These are phyloP conservation scores for Colletotrichum phormii DNA, from an alignment of 2,329 filamentous ascomycete species.

Conservation along the genomic window DNA sequence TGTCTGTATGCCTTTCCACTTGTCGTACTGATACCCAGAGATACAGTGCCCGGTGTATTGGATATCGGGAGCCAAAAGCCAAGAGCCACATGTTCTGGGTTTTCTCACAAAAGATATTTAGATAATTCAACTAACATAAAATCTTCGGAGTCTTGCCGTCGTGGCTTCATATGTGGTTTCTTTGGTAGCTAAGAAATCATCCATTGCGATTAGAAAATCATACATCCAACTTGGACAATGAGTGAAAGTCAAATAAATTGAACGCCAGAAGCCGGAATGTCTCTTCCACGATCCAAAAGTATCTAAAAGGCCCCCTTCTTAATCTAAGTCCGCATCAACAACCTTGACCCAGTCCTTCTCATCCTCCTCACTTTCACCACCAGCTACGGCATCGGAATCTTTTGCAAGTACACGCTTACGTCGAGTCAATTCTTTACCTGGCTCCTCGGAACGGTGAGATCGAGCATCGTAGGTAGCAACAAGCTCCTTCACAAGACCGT, in stretches of 20 bases:
- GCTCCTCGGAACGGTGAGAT: not conserved
- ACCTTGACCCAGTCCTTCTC: not conserved
- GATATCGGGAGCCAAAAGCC: too few relatives aligned
- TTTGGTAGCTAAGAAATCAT: not conserved
- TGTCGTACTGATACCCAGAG: too few relatives aligned
- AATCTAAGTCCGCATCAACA: not conserved
- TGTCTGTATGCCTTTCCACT: too few relatives aligned
- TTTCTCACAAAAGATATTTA: too few relatives aligned
- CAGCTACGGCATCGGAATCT: fast-evolving
- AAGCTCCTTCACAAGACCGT: constrained; percentile 9
- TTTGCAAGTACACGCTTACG: not conserved
- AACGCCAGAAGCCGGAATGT: not conserved
- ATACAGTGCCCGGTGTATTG: too few relatives aligned
- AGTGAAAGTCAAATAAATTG: not conserved
- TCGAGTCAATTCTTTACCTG: not conserved
- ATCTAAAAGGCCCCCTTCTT: too few relatives aligned
- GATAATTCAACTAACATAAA: too few relatives aligned
- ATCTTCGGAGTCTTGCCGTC: not conserved
- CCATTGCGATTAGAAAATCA: not conserved
- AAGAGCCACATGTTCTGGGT: too few relatives aligned
- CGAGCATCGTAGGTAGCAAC: constrained; percentile 21
- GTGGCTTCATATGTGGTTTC: not conserved
- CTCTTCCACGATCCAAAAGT: not conserved
- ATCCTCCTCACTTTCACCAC: not conserved
- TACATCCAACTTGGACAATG: not conserved